Conservation (phyloP, 1,284 basidiomycete species). For the Singerocomus rubriflavus region DNA sequence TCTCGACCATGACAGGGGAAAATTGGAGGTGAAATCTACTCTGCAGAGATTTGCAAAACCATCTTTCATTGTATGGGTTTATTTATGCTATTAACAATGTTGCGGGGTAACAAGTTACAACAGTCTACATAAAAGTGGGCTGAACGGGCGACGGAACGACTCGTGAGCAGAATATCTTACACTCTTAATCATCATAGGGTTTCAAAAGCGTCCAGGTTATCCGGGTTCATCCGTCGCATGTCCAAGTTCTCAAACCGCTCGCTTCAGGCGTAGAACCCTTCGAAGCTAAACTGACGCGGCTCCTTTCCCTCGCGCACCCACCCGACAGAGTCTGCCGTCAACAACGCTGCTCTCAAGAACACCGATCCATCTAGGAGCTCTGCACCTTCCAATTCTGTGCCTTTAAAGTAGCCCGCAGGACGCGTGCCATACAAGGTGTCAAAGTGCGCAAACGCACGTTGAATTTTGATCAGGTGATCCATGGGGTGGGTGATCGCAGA, state of each 20-base stretch:
- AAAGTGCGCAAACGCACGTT: constrained; percentile 34
- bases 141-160: no score
- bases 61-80: no score
- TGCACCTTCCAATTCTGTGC: constrained; percentile 38
- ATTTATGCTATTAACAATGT: no score
- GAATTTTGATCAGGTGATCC: constrained; percentile 34
- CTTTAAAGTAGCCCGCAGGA: constrained; percentile 30
- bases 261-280: constrained; percentile 15
- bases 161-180: not conserved
- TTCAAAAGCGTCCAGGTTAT: no score
- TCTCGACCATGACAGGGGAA: no score
- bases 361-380: constrained; percentile 33
- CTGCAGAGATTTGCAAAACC: no score
- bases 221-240: no score
- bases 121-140: no score
- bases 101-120: no score
- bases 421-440: constrained; percentile 29
- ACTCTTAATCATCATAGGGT: not conserved
- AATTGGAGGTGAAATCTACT: no score
- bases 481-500: constrained; percentile 31
- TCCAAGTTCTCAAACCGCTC: not conserved
- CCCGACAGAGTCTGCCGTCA: constrained; percentile 31
- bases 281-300: constrained; percentile 3
- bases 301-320: constrained; percentile 35
- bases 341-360: constrained; percentile 29